Evolutionary conservation across 768 basidiomycete species (phyloP).

Genomic region (Lyophyllum semitale): DNA sequence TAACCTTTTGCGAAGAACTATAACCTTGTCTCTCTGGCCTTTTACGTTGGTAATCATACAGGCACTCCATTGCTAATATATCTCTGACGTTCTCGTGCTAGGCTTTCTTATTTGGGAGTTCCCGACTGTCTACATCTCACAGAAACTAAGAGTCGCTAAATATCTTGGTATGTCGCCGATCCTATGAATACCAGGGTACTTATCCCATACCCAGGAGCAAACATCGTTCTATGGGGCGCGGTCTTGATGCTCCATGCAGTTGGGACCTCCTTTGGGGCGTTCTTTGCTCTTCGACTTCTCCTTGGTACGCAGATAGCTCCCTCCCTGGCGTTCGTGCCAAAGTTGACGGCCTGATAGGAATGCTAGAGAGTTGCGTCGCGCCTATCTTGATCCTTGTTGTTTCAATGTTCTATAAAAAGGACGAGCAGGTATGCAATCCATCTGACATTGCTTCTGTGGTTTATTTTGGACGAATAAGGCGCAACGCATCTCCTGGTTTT

Average conservation of each 20-base stretch:
- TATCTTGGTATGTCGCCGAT: constrained; percentile 48
- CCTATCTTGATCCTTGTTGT: constrained; percentile 64
- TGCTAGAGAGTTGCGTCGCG: constrained; percentile 68
- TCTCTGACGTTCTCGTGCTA: constrained; percentile 17
- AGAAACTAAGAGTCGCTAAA: constrained; percentile 60
- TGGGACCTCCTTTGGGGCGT: constrained; percentile 56
- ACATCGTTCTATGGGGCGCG: constrained; percentile 61
- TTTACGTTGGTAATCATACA: constrained; percentile 52
- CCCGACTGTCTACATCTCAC: constrained; percentile 65
- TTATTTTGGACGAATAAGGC: constrained; percentile 34
- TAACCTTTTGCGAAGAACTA: constrained; percentile 43
- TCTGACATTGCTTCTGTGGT: background rate
- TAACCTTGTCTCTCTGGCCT: constrained; percentile 64
- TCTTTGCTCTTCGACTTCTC: constrained; percentile 63
- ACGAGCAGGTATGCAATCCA: constrained; percentile 48
- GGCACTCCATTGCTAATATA: background rate
- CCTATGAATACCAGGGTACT: background rate
- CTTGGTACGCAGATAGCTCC: constrained; percentile 40
- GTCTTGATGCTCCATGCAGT: constrained; percentile 63
- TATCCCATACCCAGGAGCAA: constrained; percentile 37
- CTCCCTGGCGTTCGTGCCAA: background rate
- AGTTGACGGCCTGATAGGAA: constrained; percentile 37
- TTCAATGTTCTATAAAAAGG: constrained; percentile 70
- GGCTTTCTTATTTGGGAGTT: constrained; percentile 66
- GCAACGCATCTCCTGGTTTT: constrained; percentile 63